phyloP scores from a whole-genome alignment of 768 basidiomycete species.

The Dacryopinax primogenitus region DNA sequence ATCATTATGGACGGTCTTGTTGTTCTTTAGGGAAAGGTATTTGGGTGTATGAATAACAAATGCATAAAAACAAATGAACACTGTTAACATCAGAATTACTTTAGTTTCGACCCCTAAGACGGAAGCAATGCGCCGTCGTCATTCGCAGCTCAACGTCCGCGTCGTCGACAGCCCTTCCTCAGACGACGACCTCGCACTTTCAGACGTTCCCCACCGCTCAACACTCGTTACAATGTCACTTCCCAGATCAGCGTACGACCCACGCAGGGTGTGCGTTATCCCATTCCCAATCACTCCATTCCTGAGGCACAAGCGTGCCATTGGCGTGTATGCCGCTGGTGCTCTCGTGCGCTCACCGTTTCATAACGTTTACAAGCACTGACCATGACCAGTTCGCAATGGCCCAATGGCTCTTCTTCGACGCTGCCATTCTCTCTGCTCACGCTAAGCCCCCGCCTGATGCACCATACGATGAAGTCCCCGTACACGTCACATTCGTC shows the following conservation, averaged over 20 bases:
- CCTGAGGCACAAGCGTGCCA: constrained; percentile 62
- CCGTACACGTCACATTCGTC: constrained; percentile 76
- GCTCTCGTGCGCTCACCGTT: constrained; percentile 56
- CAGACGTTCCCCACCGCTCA: background rate
- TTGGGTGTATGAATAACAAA: too few relatives aligned
- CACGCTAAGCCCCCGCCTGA: constrained; percentile 68
- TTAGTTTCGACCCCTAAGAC: background rate
- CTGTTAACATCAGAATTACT: too few relatives aligned
- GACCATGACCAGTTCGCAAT: constrained; percentile 61
- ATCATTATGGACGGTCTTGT: background rate
- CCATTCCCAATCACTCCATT: constrained; percentile 61
- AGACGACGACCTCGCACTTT: background rate
- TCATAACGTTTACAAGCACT: background rate
- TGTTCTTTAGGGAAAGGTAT: background rate
- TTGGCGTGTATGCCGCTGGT: constrained; percentile 85
- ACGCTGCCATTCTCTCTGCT: constrained; percentile 80
- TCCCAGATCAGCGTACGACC: constrained; percentile 67
- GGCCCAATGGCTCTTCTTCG: constrained; percentile 90
- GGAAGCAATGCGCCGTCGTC: background rate
- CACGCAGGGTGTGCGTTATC: constrained; percentile 74
- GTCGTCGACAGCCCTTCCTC: background rate
- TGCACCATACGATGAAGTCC: constrained; percentile 52
- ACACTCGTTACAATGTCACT: constrained; percentile 30
- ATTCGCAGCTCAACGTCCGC: background rate
- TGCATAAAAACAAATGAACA: too few relatives aligned